Percentiles rank a stretch among this genome's conserved stretches.
phyloP scores from a whole-genome alignment of 176 grass and related monocot genomes.

The Cymbopogon citratus region DNA sequence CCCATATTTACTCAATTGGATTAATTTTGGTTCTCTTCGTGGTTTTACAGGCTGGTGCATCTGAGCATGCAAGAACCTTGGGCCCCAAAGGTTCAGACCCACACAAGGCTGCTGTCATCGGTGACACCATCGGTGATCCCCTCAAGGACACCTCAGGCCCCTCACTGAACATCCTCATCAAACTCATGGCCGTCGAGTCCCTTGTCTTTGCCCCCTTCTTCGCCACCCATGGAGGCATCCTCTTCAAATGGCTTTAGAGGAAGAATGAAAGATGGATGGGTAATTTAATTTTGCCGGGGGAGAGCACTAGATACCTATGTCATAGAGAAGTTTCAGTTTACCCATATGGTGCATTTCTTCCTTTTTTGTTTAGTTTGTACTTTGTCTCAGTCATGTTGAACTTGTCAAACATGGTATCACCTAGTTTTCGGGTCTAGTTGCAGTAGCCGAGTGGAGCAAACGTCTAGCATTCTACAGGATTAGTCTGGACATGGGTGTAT shows the following conservation, averaged over 20 bases:
- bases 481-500: neutral
- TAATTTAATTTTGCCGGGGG: slow-evolving; percentile 8
- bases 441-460: slow-evolving; percentile 4
- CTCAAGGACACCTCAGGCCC: slow-evolving; percentile 94
- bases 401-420: neutral
- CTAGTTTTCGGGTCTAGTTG: neutral
- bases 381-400: neutral
- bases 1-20: neutral
- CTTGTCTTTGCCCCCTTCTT: slow-evolving; percentile 96
- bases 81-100: slow-evolving; percentile 82
- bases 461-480: slow-evolving; percentile 19
- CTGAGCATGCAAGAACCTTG: slow-evolving; percentile 65
- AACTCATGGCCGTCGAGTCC: slow-evolving; percentile 94
- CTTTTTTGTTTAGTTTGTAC: neutral
- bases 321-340: neutral
- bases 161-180: slow-evolving; percentile 92
- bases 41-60: slow-evolving; percentile 71
- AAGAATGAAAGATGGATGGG: neutral
- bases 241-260: slow-evolving; percentile 68
- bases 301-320: neutral
- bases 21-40: neutral
- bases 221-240: slow-evolving; percentile 73
- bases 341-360: neutral
- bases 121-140: slow-evolving; percentile 90
- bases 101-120: slow-evolving; percentile 93